Evolutionary conservation across 2,329 filamentous ascomycete species (phyloP).

Genomic region (Arthrobotrys megalospora): DNA sequence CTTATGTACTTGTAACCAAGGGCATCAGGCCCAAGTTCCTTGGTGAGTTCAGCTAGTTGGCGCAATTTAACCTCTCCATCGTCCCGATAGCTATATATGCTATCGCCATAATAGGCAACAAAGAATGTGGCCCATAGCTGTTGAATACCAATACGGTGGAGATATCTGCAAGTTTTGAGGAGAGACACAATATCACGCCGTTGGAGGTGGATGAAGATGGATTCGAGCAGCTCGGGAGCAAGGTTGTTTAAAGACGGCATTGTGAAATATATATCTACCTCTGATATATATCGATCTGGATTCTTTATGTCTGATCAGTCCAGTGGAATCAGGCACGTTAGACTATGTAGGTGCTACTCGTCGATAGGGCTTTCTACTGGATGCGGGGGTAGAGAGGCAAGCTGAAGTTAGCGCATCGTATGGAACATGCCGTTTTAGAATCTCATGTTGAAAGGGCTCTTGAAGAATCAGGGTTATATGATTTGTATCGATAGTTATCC

Average conservation of each 20-base stretch:
- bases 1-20: neutral
- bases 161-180: slow-evolving; percentile 13
- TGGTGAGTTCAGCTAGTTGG: neutral
- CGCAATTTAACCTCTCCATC: neutral
- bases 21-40: neutral
- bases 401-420: no score
- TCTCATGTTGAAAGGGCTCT: no score
- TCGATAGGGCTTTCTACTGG: no score
- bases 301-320: neutral
- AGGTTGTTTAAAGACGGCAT: neutral
- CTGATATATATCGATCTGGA: no score
- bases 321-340: no score
- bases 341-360: no score
- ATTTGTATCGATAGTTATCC: no score
- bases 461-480: no score
- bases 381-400: no score
- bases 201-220: neutral
- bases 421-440: no score
- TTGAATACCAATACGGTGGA: neutral
- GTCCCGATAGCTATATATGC: no score
- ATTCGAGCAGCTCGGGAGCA: neutral
- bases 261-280: neutral
- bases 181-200: neutral
- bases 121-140: neutral
- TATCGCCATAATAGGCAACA: neutral